phyloP scores from a whole-genome alignment of 371 early-diverging fungal species.

The Apophysomyces sp. region DNA sequence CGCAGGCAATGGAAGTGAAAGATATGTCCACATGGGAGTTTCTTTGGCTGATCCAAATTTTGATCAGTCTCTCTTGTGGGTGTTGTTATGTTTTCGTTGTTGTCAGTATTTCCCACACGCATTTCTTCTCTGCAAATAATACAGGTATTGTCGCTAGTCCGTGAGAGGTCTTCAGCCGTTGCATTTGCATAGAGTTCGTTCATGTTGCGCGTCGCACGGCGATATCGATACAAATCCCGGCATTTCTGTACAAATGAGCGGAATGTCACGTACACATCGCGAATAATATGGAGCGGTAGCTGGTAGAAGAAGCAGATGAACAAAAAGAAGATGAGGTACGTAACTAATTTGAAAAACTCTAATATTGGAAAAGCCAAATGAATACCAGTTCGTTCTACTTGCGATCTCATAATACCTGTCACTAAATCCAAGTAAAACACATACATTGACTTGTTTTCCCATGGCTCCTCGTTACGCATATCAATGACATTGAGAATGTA shows the following conservation, averaged over 20 bases:
- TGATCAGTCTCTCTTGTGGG: conserved; percentile 26
- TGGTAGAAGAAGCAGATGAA: conserved; percentile 80
- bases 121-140: conserved; percentile 98
- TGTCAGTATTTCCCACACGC: conserved; percentile 29
- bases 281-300: conserved; percentile 91
- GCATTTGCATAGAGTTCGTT: conserved; percentile 91
- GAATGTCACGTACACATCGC: conserved; percentile 93
- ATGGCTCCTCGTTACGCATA: conserved; percentile 75
- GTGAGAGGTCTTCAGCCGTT: conserved; percentile 75
- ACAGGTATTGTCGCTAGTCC: conserved; percentile 85
- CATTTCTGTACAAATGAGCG: conserved; percentile 87
- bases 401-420: conserved; percentile 49
- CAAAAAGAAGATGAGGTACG: conserved; percentile 85
- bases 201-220: conserved; percentile 94
- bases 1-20: conserved; percentile 98
- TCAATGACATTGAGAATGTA: conserved; percentile 88
- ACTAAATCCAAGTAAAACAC: conserved; percentile 87
- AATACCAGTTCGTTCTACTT: not conserved
- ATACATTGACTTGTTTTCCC: conserved; percentile 94
- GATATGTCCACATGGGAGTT: conserved; percentile 95
- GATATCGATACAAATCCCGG: conserved; percentile 85
- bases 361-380: conserved; percentile 3
- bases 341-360: conserved; percentile 88
- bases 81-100: conserved; percentile 1
- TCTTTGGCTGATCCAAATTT: conserved; percentile 80